Conservation (phyloP, 495 filamentous ascomycete species). For the Astrocystis sublimbata region DNA sequence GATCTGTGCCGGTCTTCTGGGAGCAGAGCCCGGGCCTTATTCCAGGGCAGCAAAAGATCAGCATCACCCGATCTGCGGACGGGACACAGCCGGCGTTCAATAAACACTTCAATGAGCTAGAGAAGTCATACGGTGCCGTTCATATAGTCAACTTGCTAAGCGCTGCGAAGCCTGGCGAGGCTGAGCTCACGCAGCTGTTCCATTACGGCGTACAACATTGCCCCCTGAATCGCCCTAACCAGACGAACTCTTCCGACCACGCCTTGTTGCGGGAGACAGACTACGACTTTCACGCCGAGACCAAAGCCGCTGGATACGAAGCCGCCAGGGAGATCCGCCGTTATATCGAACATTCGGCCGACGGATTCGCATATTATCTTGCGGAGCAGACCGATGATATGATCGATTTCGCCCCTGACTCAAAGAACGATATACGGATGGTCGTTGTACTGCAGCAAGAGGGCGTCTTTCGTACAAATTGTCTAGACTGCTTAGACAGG, state of each 20-base stretch:
- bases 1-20: conserved; percentile 96
- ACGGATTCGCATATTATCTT: conserved; percentile 87
- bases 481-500: conserved; percentile 91
- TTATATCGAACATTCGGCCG: conserved; percentile 71
- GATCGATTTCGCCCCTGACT: conserved; percentile 26
- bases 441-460: conserved; percentile 84
- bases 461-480: conserved; percentile 94
- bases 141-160: conserved; percentile 93
- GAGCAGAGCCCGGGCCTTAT: conserved; percentile 86
- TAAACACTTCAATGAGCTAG: conserved; percentile 84
- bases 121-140: conserved; percentile 80
- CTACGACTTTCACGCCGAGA: conserved; percentile 95
- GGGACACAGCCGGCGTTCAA: conserved; percentile 95
- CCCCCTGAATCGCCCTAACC: conserved; percentile 56
- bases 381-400: conserved; percentile 67
- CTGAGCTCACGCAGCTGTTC: conserved; percentile 75
- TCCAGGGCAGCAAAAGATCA: conserved; percentile 92
- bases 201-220: conserved; percentile 73
- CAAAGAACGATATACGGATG: conserved; percentile 47
- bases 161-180: conserved; percentile 78
- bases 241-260: conserved; percentile 55
- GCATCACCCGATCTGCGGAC: conserved; percentile 82
- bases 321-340: conserved; percentile 75
- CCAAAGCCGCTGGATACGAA: conserved; percentile 83
- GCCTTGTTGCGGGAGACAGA: conserved; percentile 75